phyloP scores from a whole-genome alignment of 75 land plant genomes.

The Sequoia sempervirens region DNA sequence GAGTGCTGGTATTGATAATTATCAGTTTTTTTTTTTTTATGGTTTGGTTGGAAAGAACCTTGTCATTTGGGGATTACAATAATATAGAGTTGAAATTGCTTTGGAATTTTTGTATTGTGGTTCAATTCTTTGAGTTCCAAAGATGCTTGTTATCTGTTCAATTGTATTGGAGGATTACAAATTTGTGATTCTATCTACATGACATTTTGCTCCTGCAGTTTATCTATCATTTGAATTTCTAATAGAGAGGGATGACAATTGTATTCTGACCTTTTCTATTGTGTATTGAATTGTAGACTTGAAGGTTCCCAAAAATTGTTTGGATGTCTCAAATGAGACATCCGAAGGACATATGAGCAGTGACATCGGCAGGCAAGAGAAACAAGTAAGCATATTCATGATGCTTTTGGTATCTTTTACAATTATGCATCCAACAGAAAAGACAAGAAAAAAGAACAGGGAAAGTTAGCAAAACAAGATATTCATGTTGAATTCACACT shows the following conservation, averaged over 20 bases:
- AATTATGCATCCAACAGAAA: background rate
- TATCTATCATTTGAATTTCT: background rate
- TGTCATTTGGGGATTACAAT: background rate
- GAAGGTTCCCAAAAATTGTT: slow-evolving; percentile 8
- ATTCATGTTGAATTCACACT: background rate
- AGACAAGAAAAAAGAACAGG: background rate
- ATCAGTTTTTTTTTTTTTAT: background rate
- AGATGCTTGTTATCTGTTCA: background rate
- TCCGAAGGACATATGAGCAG: background rate
- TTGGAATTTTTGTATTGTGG: background rate
- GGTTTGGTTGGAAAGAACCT: background rate
- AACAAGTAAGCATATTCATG: slow-evolving; percentile 15
- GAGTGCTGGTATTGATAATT: background rate
- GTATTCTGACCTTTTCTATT: slow-evolving; percentile 1
- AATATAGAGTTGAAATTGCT: background rate
- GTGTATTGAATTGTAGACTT: slow-evolving; percentile 5
- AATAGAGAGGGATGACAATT: background rate
- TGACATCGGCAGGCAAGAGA: slow-evolving; percentile 6
- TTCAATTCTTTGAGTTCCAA: background rate
- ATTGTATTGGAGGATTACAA: background rate
- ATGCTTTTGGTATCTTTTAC: background rate
- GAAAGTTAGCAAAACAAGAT: background rate
- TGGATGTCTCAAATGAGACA: slow-evolving; percentile 1
- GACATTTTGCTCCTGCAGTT: background rate
- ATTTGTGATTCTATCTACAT: background rate